These are phyloP conservation scores for Cyberlindnera amylophila DNA, from an alignment of 805 yeast species.

Conservation along the genomic window DNA sequence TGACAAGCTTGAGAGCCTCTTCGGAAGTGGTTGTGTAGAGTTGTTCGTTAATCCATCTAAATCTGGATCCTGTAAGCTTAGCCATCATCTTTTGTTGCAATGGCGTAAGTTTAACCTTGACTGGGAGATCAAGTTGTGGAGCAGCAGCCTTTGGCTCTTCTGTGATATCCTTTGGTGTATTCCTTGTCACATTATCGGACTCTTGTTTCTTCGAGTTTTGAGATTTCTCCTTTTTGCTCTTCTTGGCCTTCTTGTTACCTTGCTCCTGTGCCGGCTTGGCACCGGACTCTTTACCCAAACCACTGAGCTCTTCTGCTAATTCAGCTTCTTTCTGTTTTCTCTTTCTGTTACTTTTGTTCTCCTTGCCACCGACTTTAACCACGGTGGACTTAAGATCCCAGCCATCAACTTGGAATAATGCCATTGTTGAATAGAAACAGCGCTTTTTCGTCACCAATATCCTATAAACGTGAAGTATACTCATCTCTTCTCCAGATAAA, in stretches of 20 bases:
- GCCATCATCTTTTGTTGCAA: conserved; percentile 94
- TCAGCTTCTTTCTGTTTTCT: conserved; percentile 18
- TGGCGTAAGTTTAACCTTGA: conserved; percentile 62
- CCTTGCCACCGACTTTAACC: conserved; percentile 43
- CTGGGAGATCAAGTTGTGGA: conserved; percentile 20
- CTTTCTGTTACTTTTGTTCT: conserved; percentile 28
- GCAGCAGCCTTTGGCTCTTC: conserved; percentile 12
- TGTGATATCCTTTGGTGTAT: background rate
- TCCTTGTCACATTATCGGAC: too few species aligned
- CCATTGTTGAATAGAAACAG: conserved; percentile 36
- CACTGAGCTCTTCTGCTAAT: conserved; percentile 1
- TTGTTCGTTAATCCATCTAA: conserved; percentile 97
- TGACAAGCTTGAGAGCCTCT: conserved; percentile 67
- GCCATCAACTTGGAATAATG: conserved; percentile 75
- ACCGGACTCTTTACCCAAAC: conserved; percentile 1
- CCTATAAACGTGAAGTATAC: background rate
- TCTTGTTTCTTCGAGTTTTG: background rate
- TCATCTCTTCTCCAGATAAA: background rate
- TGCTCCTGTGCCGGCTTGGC: conserved; percentile 10
- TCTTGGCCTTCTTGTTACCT: conserved; percentile 9
- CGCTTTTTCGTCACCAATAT: too few species aligned
- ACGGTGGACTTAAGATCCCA: conserved; percentile 64
- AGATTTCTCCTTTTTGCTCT: conserved; percentile 7
- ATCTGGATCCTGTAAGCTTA: conserved; percentile 89
- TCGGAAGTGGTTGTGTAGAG: conserved; percentile 83